Evolutionary conservation across 306 rosid genomes (phyloP).

Genomic region (Prunus kanzakura): DNA sequence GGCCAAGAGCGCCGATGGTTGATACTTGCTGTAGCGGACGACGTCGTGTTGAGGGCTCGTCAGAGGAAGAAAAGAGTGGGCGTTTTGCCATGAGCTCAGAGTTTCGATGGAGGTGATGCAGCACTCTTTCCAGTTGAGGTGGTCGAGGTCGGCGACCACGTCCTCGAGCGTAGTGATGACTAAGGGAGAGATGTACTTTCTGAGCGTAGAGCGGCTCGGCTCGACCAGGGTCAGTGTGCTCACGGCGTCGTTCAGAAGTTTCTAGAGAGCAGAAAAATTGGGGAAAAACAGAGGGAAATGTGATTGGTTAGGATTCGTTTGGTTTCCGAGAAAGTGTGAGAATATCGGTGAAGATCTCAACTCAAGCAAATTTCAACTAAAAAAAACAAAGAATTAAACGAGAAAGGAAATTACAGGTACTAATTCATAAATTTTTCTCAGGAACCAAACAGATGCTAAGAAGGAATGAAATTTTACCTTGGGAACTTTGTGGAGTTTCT

Average conservation of each 20-base stretch:
- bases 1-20: neutral
- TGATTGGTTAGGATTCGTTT: neutral
- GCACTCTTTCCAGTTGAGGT: conserved; percentile 79
- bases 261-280: conserved; percentile 28
- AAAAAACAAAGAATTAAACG: neutral
- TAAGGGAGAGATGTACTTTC: conserved; percentile 38
- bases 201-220: conserved; percentile 64
- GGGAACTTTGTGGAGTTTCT: conserved; percentile 39
- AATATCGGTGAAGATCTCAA: neutral
- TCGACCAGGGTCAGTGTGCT: conserved; percentile 43
- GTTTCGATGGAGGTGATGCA: conserved; percentile 60
- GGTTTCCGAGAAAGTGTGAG: conserved; percentile 2
- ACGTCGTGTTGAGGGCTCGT: neutral
- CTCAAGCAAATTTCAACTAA: neutral
- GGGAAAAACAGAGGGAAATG: neutral
- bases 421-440: conserved; percentile 3
- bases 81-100: conserved; percentile 26
- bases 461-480: conserved; percentile 42
- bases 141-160: conserved; percentile 47
- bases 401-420: neutral
- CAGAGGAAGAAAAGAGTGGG: conserved; percentile 10
- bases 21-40: neutral
- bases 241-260: conserved; percentile 44
- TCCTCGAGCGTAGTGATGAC: conserved; percentile 42
- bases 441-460: conserved; percentile 15